A percentile compares a stretch with the other conserved stretches of the same genome.
These are phyloP conservation scores for Neurospora terricola DNA, from an alignment of 495 filamentous ascomycete species.

Conservation along the genomic window DNA sequence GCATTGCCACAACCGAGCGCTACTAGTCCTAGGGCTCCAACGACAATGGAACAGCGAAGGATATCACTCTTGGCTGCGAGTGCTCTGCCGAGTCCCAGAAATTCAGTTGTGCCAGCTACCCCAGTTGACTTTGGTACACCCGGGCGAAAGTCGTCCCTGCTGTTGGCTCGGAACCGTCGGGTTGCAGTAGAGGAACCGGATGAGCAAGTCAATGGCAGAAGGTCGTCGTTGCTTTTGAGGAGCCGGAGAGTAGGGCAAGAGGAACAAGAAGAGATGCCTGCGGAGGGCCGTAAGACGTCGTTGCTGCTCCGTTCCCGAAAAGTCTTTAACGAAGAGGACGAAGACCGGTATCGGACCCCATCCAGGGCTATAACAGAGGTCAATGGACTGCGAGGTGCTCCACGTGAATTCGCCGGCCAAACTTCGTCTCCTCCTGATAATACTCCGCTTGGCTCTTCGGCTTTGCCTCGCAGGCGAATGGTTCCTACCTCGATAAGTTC, in stretches of 20 bases:
- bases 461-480: conserved; percentile 34
- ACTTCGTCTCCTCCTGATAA: conserved; percentile 18
- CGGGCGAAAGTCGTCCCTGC: conserved; percentile 35
- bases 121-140: conserved; percentile 19
- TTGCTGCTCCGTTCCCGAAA: conserved; percentile 27
- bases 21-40: conserved; percentile 52
- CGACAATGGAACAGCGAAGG: conserved; percentile 64
- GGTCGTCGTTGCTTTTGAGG: conserved; percentile 33
- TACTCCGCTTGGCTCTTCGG: conserved; percentile 23
- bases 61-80: conserved; percentile 47
- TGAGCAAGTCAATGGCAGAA: conserved; percentile 27
- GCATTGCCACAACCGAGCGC: conserved; percentile 11
- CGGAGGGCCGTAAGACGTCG: conserved; percentile 30
- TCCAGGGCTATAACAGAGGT: conserved; percentile 50
- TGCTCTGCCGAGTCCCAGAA: conserved; percentile 30
- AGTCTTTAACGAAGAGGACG: conserved; percentile 37
- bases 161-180: conserved; percentile 32
- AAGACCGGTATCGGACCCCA: conserved; percentile 39
- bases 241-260: conserved; percentile 37
- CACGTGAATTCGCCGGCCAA: conserved; percentile 26
- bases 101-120: conserved; percentile 21
- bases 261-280: conserved; percentile 36
- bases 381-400: conserved; percentile 21
- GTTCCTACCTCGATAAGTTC: conserved; percentile 28
- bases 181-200: conserved; percentile 37